Base-by-base conservation (phyloP, 192 early-diverging fungal genomes). In the Linnemannia elongata region DNA sequence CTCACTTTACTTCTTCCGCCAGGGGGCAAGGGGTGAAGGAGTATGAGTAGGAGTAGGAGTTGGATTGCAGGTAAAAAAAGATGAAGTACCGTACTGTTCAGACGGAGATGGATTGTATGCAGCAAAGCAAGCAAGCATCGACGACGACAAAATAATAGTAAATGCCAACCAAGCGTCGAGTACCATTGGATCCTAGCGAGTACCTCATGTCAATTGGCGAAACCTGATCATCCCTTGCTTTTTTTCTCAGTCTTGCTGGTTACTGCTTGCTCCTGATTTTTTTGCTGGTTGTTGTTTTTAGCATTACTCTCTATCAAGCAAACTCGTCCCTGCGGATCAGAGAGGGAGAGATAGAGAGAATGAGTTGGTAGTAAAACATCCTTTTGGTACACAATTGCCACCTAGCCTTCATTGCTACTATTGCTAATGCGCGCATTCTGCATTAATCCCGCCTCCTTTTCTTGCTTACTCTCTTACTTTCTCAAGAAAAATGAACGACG, bases 361-460 rank as follows among this genome's bases (percentile, higher is more conserved):
- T 60, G 60, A 63, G 12, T 4, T 27, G 27, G 27, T 30, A 63
- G 60, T 33, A 63, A 63, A 63, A 30, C 8, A 8, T 30, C 55
- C 7, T 24, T 33, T 63, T 13, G 27, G 27, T 10, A 27, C 9
- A 13, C 8, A 63, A 5, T n/a, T 27, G 60, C 3, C 13, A 63
- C 8, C 60, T 3, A 13, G n/a, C 27, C 12, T 33, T 63, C 12
- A 12, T 27, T n/a, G 55, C 55, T 57, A 57, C 24, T 57, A 57
- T 57, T 57, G 24, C 55, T 27, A 57, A 63, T 63, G 60, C 60
- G 60, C 30, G 60, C 60, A 63, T 63, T 63, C 27, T 33, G 60
- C 60, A 63, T 33, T 63, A 12, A 63, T 30, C 60, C 27, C 60
- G 30, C 60, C 60, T 63, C 60, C 60, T 63, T 63, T 63, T 63